Conservation (phyloP, 2,329 filamentous ascomycete genomes). For the Aspergillus flavus region DNA sequence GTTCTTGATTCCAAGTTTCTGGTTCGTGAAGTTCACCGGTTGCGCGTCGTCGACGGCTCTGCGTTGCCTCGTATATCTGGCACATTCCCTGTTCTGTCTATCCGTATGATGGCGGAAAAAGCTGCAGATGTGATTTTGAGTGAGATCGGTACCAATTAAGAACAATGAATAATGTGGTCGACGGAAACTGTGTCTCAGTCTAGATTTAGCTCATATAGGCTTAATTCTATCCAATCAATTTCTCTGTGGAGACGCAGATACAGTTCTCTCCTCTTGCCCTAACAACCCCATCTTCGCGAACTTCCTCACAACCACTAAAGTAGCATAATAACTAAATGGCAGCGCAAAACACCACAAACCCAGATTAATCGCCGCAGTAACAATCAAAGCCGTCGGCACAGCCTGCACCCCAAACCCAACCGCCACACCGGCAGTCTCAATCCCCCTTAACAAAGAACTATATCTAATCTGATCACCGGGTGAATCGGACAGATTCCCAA, state of each 20-base stretch:
- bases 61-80: constrained; percentile 61
- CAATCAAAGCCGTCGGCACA: constrained; percentile 47
- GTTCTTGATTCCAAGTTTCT: constrained; percentile 60
- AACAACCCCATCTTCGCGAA: constrained; percentile 27
- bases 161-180: neutral
- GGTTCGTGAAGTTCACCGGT: constrained; percentile 56
- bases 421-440: constrained; percentile 47
- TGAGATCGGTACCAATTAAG: neutral
- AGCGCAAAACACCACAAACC: constrained; percentile 47
- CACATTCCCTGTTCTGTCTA: constrained; percentile 54
- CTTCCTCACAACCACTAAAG: constrained; percentile 44
- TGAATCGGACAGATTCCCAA: constrained; percentile 49
- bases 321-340: constrained; percentile 50
- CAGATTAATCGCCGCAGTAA: constrained; percentile 49
- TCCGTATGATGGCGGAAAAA: constrained; percentile 63
- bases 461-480: constrained; percentile 50
- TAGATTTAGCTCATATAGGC: neutral
- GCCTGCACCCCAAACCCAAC: constrained; percentile 51
- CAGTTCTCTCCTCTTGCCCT: neutral
- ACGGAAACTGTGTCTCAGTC: no score
- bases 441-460: constrained; percentile 47
- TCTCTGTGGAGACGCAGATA: neutral
- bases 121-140: constrained; percentile 60
- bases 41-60: constrained; percentile 65
- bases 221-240: neutral